Evolutionary conservation across 2,329 filamentous ascomycete genomes (phyloP), one percentile per base, ranked within the genome.

Genomic region (Epichloe sylvatica): DNA sequence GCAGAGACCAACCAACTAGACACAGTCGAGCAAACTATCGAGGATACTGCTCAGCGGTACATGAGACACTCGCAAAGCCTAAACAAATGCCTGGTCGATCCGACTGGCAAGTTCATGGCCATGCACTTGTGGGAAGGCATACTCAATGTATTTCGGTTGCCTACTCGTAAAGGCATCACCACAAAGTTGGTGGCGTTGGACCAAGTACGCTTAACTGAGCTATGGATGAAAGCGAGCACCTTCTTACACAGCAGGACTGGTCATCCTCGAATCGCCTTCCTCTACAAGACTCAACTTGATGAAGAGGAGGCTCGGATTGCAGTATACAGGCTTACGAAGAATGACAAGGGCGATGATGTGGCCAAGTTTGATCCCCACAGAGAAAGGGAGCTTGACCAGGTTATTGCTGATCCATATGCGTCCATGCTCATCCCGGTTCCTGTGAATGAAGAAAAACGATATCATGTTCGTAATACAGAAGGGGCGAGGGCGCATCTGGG

Each of bases 1-100:
- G 60, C 74, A 0, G 66, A 76, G 62, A 70, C 61, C 4, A 66
- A 66, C 19, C 64, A 70, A 51, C 64, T 83, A 2, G 71, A 76
- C 8, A 77, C 74, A 0, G 62, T 75, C 21, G 70, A 75, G 57
- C 69, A 74, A 59, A 59, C 67, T 1, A 75, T 78, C 39, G 67
- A 71, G 39, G 78, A 83, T 53, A 59, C 67, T 1, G 69, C 75
- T 34, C 78, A 82, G 59, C 74, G 70, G 37, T 74, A 80, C 53
- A 77, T 83, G 76, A 73, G 87, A 47, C 85, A 94, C 60, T 83
- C 84, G 7, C 85, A 91, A 64, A 90, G 85, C 52, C 83, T 85
- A 56, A 86, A 94, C 65, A 77, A 85, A 59, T 91, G 86, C 57
- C 72, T 90, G 53, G 81, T 95, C 5, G 91, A 97, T 62, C 89